Percentiles rank a stretch among this genome's conserved stretches.
Evolutionary conservation across 139 green algal species (phyloP).

Genomic region (Zygnema cylindricum): DNA sequence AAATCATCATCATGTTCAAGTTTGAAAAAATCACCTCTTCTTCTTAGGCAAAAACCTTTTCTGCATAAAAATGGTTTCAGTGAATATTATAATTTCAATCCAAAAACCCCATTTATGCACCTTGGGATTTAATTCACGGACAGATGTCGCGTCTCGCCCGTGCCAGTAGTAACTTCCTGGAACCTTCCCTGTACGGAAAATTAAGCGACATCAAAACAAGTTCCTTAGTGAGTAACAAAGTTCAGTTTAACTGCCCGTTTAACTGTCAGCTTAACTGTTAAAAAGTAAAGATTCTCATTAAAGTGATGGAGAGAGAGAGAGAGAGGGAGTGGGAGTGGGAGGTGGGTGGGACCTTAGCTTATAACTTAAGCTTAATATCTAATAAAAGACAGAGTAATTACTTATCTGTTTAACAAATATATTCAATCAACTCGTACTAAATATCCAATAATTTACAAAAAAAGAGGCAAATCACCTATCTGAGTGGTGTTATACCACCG

Average conservation of each 20-base stretch:
- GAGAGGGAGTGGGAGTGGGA: not conserved
- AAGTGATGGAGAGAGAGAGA: not conserved
- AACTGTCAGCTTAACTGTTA: not conserved
- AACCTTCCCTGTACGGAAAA: not conserved
- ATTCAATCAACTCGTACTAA: no score
- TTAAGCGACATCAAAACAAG: not conserved
- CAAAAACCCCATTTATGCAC: constrained; percentile 1
- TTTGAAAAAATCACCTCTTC: not conserved
- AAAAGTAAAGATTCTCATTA: not conserved
- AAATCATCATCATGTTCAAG: no score
- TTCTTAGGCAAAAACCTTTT: not conserved
- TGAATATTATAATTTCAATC: constrained; percentile 16
- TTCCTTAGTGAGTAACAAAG: not conserved
- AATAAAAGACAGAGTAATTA: not conserved
- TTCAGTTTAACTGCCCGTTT: not conserved
- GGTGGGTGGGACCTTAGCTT: no score
- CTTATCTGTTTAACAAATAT: no score
- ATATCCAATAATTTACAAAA: no score
- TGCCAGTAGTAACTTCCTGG: constrained; percentile 71
- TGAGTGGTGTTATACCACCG: constrained; percentile 86
- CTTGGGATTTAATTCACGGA: constrained; percentile 89
- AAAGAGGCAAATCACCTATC: constrained; percentile 62
- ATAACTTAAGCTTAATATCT: no score
- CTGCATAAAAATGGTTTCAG: not conserved
- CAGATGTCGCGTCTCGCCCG: constrained; percentile 64